Evolutionary conservation across 192 early-diverging fungal species (phyloP).

Genomic region (Radiomyces spectabilis): DNA sequence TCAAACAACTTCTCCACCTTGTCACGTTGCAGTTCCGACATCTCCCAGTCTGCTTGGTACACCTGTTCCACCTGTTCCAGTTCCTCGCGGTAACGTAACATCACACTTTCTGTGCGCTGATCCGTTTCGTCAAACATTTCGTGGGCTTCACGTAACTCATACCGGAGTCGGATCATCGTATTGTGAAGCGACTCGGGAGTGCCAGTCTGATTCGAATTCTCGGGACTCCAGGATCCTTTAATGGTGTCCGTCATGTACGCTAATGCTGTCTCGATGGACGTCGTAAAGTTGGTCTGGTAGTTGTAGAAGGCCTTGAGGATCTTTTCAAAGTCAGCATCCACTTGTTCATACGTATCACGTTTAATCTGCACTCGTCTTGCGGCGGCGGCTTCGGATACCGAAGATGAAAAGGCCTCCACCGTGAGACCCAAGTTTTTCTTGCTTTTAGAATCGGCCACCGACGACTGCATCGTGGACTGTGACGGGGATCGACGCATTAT

Average conservation of each 20-base stretch:
- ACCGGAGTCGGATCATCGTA: conserved; percentile 28
- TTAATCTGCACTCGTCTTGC: not conserved
- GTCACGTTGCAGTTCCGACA: conserved; percentile 15
- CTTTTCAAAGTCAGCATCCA: conserved; percentile 37
- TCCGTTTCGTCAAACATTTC: conserved; percentile 42
- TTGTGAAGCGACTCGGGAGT: no score
- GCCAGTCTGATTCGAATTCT: no score
- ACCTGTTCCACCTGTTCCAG: conserved; percentile 18
- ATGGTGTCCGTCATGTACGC: conserved; percentile 39
- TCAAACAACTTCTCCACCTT: conserved; percentile 22
- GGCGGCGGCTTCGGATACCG: not conserved
- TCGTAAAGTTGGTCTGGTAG: conserved; percentile 39
- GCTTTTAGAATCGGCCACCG: no score
- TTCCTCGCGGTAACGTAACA: conserved; percentile 16
- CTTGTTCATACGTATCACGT: not conserved
- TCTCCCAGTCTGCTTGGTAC: conserved; percentile 16
- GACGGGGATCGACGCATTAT: conserved; percentile 1
- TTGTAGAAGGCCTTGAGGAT: conserved; percentile 38
- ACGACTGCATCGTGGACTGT: not conserved
- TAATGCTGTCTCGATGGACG: conserved; percentile 35
- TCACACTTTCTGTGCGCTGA: conserved; percentile 16
- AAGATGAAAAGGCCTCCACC: not conserved
- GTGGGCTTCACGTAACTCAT: conserved; percentile 37
- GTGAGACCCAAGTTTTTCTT: not conserved
- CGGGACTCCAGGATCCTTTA: conserved; percentile 22